phyloP scores from a whole-genome alignment of 176 grass and related monocot species.

The Cocos nucifera region DNA sequence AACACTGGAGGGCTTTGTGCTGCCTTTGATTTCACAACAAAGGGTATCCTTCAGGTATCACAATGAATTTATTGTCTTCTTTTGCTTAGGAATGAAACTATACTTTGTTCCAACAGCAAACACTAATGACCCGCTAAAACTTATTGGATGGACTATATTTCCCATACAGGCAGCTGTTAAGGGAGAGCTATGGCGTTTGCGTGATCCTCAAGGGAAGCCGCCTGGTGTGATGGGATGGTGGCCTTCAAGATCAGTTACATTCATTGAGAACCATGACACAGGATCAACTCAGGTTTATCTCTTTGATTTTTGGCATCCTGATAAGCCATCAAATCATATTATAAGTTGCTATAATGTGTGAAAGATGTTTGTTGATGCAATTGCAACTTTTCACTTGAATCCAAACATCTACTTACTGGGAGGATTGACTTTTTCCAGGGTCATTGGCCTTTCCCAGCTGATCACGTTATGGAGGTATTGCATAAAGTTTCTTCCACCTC shows the following conservation, averaged over 20 bases:
- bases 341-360: not conserved
- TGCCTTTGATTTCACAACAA: slow-evolving; percentile 93
- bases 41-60: slow-evolving; percentile 84
- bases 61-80: not conserved
- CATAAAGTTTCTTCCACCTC: not conserved
- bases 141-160: no score
- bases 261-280: slow-evolving; percentile 96
- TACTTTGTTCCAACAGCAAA: no score
- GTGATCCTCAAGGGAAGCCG: slow-evolving; percentile 61
- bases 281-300: slow-evolving; percentile 82
- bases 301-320: slow-evolving; percentile 1
- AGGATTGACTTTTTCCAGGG: slow-evolving; percentile 43
- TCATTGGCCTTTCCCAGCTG: slow-evolving; percentile 92
- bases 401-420: slow-evolving; percentile 7
- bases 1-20: slow-evolving; percentile 60
- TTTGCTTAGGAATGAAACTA: not conserved
- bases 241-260: slow-evolving; percentile 92
- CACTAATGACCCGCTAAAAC: no score
- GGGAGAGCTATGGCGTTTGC: slow-evolving; percentile 78
- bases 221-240: slow-evolving; percentile 93
- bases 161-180: slow-evolving; percentile 80
- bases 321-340: not conserved
- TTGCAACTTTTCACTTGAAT: not conserved
- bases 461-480: slow-evolving; percentile 86
- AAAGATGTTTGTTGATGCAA: not conserved